Evolutionary conservation across 192 early-diverging fungal genomes (phyloP).

Genomic region (Dissophora ornata): DNA sequence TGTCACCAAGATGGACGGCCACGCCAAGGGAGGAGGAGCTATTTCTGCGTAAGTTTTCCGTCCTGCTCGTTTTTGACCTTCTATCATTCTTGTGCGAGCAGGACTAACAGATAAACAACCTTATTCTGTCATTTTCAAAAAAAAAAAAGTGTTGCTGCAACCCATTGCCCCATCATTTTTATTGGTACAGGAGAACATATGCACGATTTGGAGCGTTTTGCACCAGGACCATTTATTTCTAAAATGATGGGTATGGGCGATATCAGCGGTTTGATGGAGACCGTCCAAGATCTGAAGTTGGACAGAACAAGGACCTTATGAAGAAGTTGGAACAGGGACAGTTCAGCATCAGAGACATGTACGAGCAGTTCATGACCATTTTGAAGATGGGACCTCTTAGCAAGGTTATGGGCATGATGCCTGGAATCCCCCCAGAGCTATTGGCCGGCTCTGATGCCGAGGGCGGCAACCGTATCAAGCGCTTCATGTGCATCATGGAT

Average conservation of each 20-base stretch:
- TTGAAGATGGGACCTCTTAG: conserved; percentile 91
- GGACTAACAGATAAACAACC: too few relatives aligned
- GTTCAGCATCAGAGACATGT: conserved; percentile 94
- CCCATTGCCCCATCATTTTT: conserved; percentile 91
- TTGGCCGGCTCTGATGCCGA: conserved; percentile 62
- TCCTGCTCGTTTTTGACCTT: background rate
- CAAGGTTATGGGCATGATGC: conserved; percentile 84
- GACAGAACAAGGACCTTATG: conserved; percentile 90
- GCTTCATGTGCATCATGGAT: conserved; percentile 94
- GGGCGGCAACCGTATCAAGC: conserved; percentile 69
- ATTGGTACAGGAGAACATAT: conserved; percentile 98
- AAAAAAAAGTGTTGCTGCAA: conserved; percentile 83
- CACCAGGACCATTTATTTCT: conserved; percentile 87
- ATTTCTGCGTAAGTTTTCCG: conserved; percentile 83
- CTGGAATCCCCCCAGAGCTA: conserved; percentile 66
- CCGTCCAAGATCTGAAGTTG: conserved; percentile 87
- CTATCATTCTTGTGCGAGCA: too few relatives aligned
- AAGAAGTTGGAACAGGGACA: conserved; percentile 86
- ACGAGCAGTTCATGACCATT: conserved; percentile 92
- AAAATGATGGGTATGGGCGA: conserved; percentile 97
- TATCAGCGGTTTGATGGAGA: conserved; percentile 86
- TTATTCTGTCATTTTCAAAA: too few relatives aligned
- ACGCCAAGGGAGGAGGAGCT: conserved; percentile 98
- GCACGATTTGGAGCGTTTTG: conserved; percentile 93
- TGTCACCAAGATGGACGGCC: conserved; percentile 99